A percentile compares a stretch with the other conserved stretches of the same genome.
Evolutionary conservation across 768 basidiomycete species (phyloP).

Genomic region (Pilatotrama ljubarskyi): DNA sequence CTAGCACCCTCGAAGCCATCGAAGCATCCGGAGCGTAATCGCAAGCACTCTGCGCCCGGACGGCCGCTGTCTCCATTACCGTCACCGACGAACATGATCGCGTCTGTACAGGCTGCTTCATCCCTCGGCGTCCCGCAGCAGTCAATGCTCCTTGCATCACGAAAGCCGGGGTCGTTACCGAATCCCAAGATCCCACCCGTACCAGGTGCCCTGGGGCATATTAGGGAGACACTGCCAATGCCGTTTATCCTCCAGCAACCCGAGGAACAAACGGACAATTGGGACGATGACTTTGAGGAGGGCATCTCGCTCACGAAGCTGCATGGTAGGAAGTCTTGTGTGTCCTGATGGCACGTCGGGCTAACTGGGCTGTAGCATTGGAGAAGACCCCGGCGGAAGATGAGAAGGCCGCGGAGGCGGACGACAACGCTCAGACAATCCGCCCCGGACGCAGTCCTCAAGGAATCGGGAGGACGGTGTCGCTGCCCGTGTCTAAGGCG

Average conservation of each 20-base stretch:
- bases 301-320: conserved; percentile 87
- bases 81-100: conserved; percentile 33
- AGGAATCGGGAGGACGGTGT: conserved; percentile 36
- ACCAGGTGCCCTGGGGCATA: conserved; percentile 26
- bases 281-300: conserved; percentile 98
- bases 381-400: conserved; percentile 61
- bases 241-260: conserved; percentile 68
- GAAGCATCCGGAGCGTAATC: conserved; percentile 54
- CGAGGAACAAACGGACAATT: conserved; percentile 91
- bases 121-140: conserved; percentile 12
- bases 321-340: conserved; percentile 45
- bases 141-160: conserved; percentile 12
- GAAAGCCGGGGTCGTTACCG: conserved; percentile 18
- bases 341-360: neutral
- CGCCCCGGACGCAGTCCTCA: conserved; percentile 73
- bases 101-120: conserved; percentile 20
- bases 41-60: conserved; percentile 30
- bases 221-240: conserved; percentile 47
- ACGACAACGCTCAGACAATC: conserved; percentile 82
- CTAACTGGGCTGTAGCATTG: conserved; percentile 43
- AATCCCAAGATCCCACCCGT: conserved; percentile 22
- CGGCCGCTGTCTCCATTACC: conserved; percentile 48
- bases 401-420: conserved; percentile 51
- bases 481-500: conserved; percentile 54
- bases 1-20: conserved; percentile 72